Percentiles rank a stretch among this genome's conserved stretches.
Conservation (phyloP, 768 basidiomycete species). For the Pulveroboletus frians region DNA sequence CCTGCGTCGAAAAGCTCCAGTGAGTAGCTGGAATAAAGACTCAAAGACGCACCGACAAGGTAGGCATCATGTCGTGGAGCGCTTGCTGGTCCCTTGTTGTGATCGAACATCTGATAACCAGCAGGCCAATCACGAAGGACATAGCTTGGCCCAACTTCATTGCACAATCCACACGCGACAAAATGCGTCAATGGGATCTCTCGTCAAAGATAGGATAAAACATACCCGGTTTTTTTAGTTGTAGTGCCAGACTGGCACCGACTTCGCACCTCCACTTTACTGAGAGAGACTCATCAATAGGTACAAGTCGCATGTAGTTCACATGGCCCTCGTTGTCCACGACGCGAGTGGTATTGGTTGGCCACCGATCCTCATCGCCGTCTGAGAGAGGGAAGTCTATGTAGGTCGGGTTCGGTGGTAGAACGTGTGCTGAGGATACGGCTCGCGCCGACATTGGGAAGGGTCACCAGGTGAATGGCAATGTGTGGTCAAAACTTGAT, state of each 20-base stretch:
- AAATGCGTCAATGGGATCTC: neutral
- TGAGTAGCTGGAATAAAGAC: neutral
- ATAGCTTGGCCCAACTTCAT: slow-evolving; percentile 41
- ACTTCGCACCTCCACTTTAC: slow-evolving; percentile 55
- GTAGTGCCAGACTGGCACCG: slow-evolving; percentile 38
- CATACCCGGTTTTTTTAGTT: slow-evolving; percentile 49
- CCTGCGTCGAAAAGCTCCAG: slow-evolving; percentile 18
- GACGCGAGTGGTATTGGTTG: slow-evolving; percentile 46
- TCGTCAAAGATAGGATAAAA: neutral
- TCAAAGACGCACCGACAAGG: slow-evolving; percentile 54
- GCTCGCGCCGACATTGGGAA: slow-evolving; percentile 22
- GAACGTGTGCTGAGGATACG: slow-evolving; percentile 13
- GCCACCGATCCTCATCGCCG: slow-evolving; percentile 51
- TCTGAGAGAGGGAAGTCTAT: slow-evolving; percentile 61
- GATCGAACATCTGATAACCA: slow-evolving; percentile 69
- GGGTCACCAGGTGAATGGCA: neutral
- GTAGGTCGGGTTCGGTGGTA: slow-evolving; percentile 52
- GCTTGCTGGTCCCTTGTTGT: slow-evolving; percentile 56
- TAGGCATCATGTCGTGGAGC: slow-evolving; percentile 71
- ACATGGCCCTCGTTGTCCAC: slow-evolving; percentile 61
- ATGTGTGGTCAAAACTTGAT: neutral
- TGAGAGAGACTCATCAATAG: slow-evolving; percentile 43
- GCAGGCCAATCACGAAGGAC: slow-evolving; percentile 61
- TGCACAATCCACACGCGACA: neutral
- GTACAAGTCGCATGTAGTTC: slow-evolving; percentile 62